Evolutionary conservation across 2,329 filamentous ascomycete genomes (phyloP).

Genomic region (Rhynchosporium agropyri): DNA sequence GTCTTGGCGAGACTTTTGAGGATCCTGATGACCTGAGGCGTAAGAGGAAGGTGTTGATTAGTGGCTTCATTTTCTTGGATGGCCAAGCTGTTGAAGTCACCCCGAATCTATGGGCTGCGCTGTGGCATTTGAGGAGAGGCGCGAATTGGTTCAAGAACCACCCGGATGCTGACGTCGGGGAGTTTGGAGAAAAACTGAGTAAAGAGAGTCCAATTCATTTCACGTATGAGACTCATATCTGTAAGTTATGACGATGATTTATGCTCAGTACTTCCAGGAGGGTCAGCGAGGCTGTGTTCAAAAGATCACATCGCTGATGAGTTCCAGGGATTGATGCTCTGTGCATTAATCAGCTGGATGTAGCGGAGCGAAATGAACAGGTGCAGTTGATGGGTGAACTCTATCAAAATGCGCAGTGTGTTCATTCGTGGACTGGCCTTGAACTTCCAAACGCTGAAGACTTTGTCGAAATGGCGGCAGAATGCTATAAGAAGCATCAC

Average conservation of each 20-base stretch:
- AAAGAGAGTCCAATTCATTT: neutral
- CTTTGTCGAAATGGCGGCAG: neutral
- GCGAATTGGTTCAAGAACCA: slow-evolving; percentile 10
- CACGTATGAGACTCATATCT: slow-evolving; percentile 4
- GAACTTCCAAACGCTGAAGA: neutral
- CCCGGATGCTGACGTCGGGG: neutral
- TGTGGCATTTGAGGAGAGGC: slow-evolving; percentile 13
- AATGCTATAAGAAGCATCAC: neutral
- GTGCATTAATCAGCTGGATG: slow-evolving; percentile 11
- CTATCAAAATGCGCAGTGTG: neutral
- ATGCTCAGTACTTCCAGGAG: neutral
- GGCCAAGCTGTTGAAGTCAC: slow-evolving; percentile 12
- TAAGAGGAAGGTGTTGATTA: slow-evolving; percentile 7
- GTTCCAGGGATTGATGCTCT: slow-evolving; percentile 6
- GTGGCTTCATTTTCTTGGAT: slow-evolving; percentile 4
- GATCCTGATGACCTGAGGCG: slow-evolving; percentile 7
- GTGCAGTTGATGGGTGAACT: slow-evolving; percentile 3
- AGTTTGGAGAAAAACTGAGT: slow-evolving; percentile 6
- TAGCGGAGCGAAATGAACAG: neutral
- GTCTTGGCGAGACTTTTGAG: slow-evolving; percentile 7
- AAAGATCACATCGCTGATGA: neutral
- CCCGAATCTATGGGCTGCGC: slow-evolving; percentile 8
- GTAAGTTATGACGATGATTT: neutral
- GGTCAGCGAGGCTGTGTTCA: neutral
- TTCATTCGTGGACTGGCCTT: slow-evolving; percentile 8